These are phyloP conservation scores for Carex myosuroides DNA, from an alignment of 176 grass and related monocot genomes.

Conservation along the genomic window DNA sequence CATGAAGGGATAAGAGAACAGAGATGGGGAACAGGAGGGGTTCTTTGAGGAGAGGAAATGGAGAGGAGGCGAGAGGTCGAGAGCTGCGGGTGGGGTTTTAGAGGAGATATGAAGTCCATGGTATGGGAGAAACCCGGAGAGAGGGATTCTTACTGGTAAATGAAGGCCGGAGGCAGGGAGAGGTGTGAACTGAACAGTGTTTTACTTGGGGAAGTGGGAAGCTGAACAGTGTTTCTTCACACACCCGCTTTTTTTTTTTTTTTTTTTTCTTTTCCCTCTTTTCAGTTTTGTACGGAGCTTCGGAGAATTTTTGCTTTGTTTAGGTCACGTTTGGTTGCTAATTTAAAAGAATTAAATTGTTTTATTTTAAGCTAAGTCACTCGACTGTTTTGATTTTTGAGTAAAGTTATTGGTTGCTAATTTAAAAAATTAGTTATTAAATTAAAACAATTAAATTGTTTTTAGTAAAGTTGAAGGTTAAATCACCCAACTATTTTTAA, in stretches of 20 bases:
- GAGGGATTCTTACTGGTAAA: not conserved
- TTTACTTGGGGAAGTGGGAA: not conserved
- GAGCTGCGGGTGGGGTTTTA: not conserved
- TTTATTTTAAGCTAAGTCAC: too few species aligned
- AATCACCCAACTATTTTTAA: too few species aligned
- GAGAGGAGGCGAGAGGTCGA: conserved; percentile 8
- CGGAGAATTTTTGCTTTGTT: not conserved
- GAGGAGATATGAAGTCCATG: conserved; percentile 8
- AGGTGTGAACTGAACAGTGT: not conserved
- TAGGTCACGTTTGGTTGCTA: too few species aligned
- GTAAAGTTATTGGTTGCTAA: too few species aligned
- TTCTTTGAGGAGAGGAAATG: conserved; percentile 6
- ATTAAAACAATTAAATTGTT: too few species aligned
- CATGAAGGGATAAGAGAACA: not conserved
- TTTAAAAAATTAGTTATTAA: too few species aligned
- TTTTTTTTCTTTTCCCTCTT: not conserved
- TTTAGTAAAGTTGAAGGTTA: too few species aligned
- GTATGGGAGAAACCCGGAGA: not conserved
- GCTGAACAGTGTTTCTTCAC: not conserved
- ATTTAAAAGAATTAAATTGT: too few species aligned
- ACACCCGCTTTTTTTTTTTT: not conserved
- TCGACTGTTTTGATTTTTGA: too few species aligned
- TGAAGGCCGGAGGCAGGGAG: not conserved
- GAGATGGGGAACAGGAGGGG: not conserved
- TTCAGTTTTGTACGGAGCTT: not conserved